Conservation (phyloP, 306 rosid genomes). For the Canavalia gladiata region DNA sequence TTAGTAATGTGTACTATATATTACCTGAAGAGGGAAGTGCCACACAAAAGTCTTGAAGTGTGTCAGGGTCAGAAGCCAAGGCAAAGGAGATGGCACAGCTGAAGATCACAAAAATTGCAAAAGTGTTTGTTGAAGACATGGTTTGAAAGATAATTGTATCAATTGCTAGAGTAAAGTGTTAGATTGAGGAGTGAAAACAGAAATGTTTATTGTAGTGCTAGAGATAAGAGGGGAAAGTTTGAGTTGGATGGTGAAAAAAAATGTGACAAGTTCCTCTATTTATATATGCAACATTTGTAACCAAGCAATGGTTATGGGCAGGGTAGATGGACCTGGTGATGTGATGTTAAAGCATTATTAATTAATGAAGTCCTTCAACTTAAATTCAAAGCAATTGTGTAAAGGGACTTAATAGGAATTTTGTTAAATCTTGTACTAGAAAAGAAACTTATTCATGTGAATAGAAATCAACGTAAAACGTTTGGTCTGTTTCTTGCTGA, state of each 20-base stretch:
- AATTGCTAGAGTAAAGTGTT: not conserved
- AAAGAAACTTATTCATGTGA: constrained; percentile 25
- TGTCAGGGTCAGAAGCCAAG: constrained; percentile 61
- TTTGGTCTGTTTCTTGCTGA: constrained; percentile 43
- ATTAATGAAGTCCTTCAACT: constrained; percentile 44
- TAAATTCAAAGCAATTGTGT: constrained; percentile 58
- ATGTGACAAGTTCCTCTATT: constrained; percentile 11
- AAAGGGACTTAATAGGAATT: not conserved
- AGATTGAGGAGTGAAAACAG: constrained; percentile 22
- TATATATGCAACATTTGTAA: constrained; percentile 44
- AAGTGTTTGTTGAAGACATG: constrained; percentile 49
- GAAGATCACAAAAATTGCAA: constrained; percentile 44
- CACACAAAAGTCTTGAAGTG: constrained; percentile 68
- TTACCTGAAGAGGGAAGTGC: constrained; percentile 67
- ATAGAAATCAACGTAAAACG: constrained; percentile 5
- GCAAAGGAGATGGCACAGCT: constrained; percentile 41
- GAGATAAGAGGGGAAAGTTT: constrained; percentile 36
- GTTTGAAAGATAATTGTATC: constrained; percentile 28
- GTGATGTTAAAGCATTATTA: constrained; percentile 47
- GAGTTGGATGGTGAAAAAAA: constrained; percentile 40
- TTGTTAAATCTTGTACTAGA: not conserved
- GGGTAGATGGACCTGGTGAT: constrained; percentile 32
- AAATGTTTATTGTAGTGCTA: not conserved
- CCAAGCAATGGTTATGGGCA: constrained; percentile 8
- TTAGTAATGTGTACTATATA: not conserved